Conservation (phyloP, 2,329 filamentous ascomycete genomes). For the Penicillium sp. region DNA sequence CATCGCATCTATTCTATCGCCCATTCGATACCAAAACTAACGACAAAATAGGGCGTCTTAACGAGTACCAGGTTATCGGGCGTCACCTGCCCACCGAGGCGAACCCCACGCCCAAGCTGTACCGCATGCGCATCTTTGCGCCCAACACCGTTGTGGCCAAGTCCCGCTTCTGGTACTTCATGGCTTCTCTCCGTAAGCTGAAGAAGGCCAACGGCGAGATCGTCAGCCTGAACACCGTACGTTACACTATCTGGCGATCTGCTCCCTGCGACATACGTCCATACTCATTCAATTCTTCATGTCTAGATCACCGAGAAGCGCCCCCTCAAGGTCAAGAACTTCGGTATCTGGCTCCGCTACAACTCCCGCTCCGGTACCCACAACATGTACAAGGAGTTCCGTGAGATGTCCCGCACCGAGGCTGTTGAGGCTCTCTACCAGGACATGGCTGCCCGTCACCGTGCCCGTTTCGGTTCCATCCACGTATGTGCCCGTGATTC, state of each 20-base stretch:
- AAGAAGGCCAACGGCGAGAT: constrained; percentile 99
- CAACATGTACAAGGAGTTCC: constrained; percentile 99
- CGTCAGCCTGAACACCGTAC: constrained; percentile 90
- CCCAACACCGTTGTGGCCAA: constrained; percentile 97
- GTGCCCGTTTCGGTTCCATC: constrained; percentile 94
- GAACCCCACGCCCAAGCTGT: constrained; percentile 96
- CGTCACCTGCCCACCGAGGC: constrained; percentile 96
- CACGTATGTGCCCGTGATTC: constrained; percentile 63
- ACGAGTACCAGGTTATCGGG: constrained; percentile 99
- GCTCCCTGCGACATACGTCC: not conserved
- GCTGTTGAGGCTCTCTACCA: constrained; percentile 97
- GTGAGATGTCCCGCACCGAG: constrained; percentile 92
- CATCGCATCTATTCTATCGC: not conserved
- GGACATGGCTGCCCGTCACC: constrained; percentile 99
- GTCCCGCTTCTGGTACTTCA: constrained; percentile 99
- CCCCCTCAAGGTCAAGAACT: constrained; percentile 99
- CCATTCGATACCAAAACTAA: constrained; percentile 25
- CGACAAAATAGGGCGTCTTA: constrained; percentile 77
- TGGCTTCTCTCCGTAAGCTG: constrained; percentile 98
- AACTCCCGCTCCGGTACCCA: constrained; percentile 99
- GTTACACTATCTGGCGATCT: constrained; percentile 31
- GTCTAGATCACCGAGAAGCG: constrained; percentile 93
- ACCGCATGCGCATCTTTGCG: constrained; percentile 99
- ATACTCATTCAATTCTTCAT: constrained; percentile 8
- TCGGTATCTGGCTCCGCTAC: constrained; percentile 99